These are phyloP conservation scores for Neonectria coccinea DNA, from an alignment of 2,329 filamentous ascomycete species.

Conservation along the genomic window DNA sequence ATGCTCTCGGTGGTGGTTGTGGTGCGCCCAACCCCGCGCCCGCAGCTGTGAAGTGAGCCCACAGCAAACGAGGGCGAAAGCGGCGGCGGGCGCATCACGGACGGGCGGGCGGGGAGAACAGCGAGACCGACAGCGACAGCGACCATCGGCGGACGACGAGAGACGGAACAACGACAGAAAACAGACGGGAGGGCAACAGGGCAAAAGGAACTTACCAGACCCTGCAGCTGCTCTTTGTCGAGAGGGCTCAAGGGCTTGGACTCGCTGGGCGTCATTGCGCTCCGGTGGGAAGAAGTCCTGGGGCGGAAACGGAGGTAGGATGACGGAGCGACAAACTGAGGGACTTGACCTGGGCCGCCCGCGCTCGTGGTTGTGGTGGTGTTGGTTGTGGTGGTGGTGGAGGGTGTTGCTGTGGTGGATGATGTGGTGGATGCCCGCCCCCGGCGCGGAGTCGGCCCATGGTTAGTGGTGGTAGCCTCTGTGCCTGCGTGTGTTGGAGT, in stretches of 20 bases:
- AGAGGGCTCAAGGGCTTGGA: conserved; percentile 66
- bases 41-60: conserved; percentile 26
- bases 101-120: conserved; percentile 31
- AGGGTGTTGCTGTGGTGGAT: conserved; percentile 36
- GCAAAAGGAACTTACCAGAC: conserved; percentile 69
- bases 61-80: conserved; percentile 11
- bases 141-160: conserved; percentile 9
- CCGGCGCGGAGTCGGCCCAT: conserved; percentile 23
- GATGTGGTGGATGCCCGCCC: conserved; percentile 31
- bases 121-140: conserved; percentile 1
- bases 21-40: conserved; percentile 35
- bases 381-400: conserved; percentile 30
- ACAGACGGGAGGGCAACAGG: conserved; percentile 22
- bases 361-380: conserved; percentile 21
- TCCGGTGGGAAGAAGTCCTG: conserved; percentile 49
- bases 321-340: conserved; percentile 70
- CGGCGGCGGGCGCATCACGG: conserved; percentile 28
- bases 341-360: conserved; percentile 51
- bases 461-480: neutral
- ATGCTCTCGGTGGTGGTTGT: conserved; percentile 20
- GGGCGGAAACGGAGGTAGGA: conserved; percentile 65
- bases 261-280: conserved; percentile 54
- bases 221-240: conserved; percentile 82
- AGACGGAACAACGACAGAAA: conserved; percentile 8
- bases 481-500: neutral